Conservation (phyloP, 345 rosid species). For the Brassica nigra region DNA sequence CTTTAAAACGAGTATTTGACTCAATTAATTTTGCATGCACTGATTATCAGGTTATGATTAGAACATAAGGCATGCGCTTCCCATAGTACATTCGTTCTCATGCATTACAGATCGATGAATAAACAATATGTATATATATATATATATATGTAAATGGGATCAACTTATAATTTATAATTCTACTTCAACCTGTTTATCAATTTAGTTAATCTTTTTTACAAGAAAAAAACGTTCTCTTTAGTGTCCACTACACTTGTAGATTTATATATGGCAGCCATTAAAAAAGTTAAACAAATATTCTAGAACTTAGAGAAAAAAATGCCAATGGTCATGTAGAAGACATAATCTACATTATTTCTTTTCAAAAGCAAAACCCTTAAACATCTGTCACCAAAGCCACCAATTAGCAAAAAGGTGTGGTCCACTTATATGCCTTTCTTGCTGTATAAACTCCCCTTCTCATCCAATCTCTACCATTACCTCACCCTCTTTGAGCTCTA, state of each 20-base stretch:
- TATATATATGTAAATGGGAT: neutral
- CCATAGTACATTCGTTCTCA: neutral
- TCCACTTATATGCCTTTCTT: constrained; percentile 49
- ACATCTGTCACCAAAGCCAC: constrained; percentile 35
- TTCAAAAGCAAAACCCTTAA: constrained; percentile 30
- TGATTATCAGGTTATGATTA: neutral
- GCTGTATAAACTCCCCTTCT: constrained; percentile 46
- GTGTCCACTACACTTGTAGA: neutral
- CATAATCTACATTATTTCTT: constrained; percentile 45
- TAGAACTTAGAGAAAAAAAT: constrained; percentile 6
- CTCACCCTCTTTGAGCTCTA: constrained; percentile 31
- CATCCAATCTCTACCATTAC: constrained; percentile 36
- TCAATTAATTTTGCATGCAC: neutral
- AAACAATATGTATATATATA: neutral
- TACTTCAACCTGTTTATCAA: neutral
- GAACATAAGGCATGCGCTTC: neutral
- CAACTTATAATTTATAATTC: neutral
- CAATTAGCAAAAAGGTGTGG: constrained; percentile 41
- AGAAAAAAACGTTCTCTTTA: neutral
- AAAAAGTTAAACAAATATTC: neutral
- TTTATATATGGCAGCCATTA: neutral
- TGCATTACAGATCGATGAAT: neutral
- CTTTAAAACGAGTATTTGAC: too few species aligned
- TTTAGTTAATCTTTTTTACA: neutral
- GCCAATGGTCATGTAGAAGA: constrained; percentile 22